A percentile compares a stretch with the other conserved stretches of the same genome.
Evolutionary conservation across 1,139 yeast genomes (phyloP).

Genomic region (Candida pseudocylindracea): DNA sequence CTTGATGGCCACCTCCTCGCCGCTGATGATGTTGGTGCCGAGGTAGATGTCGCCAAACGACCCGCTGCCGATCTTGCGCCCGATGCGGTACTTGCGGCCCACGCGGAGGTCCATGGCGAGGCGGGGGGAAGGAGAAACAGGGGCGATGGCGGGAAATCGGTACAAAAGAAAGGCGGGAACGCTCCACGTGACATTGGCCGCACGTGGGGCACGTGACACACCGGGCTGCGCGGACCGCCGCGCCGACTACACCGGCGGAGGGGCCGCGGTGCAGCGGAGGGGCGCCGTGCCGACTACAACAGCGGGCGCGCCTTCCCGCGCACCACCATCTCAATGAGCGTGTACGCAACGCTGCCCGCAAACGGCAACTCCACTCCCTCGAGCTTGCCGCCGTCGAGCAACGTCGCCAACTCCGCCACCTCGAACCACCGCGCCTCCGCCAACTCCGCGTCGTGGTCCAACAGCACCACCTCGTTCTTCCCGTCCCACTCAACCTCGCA

Average conservation of each 20-base stretch:
- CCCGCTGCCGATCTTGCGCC: slow-evolving; percentile 92
- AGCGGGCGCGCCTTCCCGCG: too few species aligned
- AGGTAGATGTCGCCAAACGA: slow-evolving; percentile 94
- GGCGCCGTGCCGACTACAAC: too few species aligned
- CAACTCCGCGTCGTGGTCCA: slow-evolving; percentile 71
- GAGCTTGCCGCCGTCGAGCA: slow-evolving; percentile 15
- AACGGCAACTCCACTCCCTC: slow-evolving; percentile 2
- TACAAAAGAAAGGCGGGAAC: too few species aligned
- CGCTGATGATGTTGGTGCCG: slow-evolving; percentile 82
- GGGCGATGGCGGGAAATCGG: too few species aligned
- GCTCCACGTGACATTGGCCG: too few species aligned
- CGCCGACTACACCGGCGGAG: too few species aligned
- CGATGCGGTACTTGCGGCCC: slow-evolving; percentile 87
- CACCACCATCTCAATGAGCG: too few species aligned
- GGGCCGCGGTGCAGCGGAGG: too few species aligned
- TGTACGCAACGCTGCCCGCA: too few species aligned
- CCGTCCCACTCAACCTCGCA: slow-evolving; percentile 51
- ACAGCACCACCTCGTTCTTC: slow-evolving; percentile 31
- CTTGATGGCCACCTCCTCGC: slow-evolving; percentile 95
- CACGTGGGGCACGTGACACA: too few species aligned
- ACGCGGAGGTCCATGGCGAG: slow-evolving; percentile 52
- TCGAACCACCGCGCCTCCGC: slow-evolving; percentile 75
- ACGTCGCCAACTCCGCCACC: slow-evolving; percentile 21
- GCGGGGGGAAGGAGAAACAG: too few species aligned
- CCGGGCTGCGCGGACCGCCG: too few species aligned